Percentiles rank a stretch among this genome's conserved stretches.
phyloP scores from a whole-genome alignment of 2,329 filamentous ascomycete species.

The Phoma sp. region DNA sequence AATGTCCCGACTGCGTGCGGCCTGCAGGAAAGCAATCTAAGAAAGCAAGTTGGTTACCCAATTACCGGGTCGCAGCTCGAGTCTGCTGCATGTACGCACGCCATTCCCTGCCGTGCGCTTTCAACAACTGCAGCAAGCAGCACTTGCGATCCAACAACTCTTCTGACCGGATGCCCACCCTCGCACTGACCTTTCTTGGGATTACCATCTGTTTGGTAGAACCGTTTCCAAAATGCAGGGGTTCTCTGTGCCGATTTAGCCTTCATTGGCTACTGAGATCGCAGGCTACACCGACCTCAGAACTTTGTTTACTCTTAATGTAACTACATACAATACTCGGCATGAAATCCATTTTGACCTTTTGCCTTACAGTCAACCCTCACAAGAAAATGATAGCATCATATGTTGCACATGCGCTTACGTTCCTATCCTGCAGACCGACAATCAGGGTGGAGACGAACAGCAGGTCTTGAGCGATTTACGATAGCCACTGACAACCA shows the following conservation, averaged over 20 bases:
- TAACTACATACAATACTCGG: constrained; percentile 9
- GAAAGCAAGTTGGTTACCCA: constrained; percentile 1
- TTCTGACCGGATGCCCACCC: background rate
- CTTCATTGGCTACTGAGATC: constrained; percentile 13
- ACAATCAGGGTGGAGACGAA: constrained; percentile 7
- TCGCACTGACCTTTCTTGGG: constrained; percentile 14
- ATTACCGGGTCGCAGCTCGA: background rate
- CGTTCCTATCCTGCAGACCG: constrained; percentile 5
- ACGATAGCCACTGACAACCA: constrained; percentile 9
- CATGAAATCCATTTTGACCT: background rate
- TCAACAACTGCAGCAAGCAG: constrained; percentile 7
- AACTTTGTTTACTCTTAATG: constrained; percentile 18
- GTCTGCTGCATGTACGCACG: constrained; percentile 12
- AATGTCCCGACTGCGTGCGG: constrained; percentile 7
- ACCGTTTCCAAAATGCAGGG: constrained; percentile 16
- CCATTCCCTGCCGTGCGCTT: constrained; percentile 1
- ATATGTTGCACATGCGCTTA: background rate
- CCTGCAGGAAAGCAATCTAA: constrained; percentile 12
- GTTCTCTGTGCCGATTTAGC: constrained; percentile 6
- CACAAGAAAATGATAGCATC: background rate
- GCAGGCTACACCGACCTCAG: constrained; percentile 13
- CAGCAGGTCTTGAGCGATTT: constrained; percentile 16
- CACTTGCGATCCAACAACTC: constrained; percentile 6
- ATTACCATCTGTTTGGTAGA: constrained; percentile 12
- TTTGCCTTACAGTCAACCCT: background rate